Conservation (phyloP, 176 grass and related monocot species). For the Oryza australiensis region DNA sequence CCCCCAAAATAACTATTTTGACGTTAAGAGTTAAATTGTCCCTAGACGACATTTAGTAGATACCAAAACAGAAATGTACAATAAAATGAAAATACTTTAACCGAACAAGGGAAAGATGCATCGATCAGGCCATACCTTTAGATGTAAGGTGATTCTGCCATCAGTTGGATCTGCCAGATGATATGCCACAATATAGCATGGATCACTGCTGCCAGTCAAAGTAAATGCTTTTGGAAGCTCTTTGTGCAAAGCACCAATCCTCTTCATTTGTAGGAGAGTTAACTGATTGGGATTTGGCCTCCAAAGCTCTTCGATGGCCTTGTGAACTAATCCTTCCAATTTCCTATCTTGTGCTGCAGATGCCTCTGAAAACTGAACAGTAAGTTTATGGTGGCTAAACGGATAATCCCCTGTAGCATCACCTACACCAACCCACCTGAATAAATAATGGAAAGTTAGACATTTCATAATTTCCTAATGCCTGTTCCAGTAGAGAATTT, state of each 20-base stretch:
- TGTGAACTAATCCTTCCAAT: constrained; percentile 96
- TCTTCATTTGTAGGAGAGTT: constrained; percentile 76
- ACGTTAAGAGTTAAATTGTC: background rate
- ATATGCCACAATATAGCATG: constrained; percentile 94
- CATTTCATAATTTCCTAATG: constrained; percentile 16
- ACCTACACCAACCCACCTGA: constrained; percentile 89
- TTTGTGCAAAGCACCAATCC: constrained; percentile 71
- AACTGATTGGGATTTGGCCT: constrained; percentile 75
- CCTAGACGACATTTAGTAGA: constrained; percentile 5
- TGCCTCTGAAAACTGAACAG: constrained; percentile 90
- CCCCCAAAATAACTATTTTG: background rate
- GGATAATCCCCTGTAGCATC: constrained; percentile 96
- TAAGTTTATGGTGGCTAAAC: constrained; percentile 98
- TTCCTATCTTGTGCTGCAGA: constrained; percentile 91
- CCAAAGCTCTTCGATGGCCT: constrained; percentile 96
- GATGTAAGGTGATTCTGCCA: constrained; percentile 88
- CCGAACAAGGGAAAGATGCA: constrained; percentile 22
- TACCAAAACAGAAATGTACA: background rate
- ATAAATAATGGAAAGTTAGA: constrained; percentile 49
- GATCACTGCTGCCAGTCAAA: constrained; percentile 84
- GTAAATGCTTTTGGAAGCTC: constrained; percentile 76
- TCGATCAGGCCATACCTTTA: constrained; percentile 61
- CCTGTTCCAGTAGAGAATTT: background rate
- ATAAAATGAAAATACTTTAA: constrained; percentile 3
- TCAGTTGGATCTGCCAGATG: constrained; percentile 91